Evolutionary conservation across 1,284 basidiomycete genomes (phyloP), one percentile per base, ranked within the genome.

Genomic region (Prillingera fragicola): DNA sequence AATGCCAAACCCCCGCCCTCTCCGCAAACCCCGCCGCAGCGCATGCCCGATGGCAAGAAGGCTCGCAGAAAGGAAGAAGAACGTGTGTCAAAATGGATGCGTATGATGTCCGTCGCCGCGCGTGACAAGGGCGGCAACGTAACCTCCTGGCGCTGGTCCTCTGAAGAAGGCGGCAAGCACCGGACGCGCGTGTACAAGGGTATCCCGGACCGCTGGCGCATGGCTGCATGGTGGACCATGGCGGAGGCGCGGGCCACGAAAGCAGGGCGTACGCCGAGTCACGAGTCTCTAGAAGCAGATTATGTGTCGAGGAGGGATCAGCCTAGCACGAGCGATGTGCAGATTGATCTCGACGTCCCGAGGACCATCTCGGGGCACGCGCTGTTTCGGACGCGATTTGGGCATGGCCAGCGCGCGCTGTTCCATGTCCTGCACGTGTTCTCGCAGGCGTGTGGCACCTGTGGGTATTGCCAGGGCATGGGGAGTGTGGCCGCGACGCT

Each of bases 381-480:
- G 42, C 80, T 91, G 73, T 99, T 98, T 67, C 81, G 84, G 59
- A 99, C 95, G 36, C 79, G 95, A 43, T 99, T 98, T 71, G 95
- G 95, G 35, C 80, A 85, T 51, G 95, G 88, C 8, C 91, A 96
- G 78, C 82, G 91, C 10, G 86, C 86, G 3, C 75, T 96, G 4
- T 98, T 98, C 71, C 89, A 91, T 64, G 90, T 96, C 42, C 76
- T 98, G 18, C 94, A 98, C 67, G 82, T 80, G 33, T 90, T 96
- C 63, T 92, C 90, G 8, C 77, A 94, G 37, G 75, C 78, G 8
- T 96, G 92, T 71, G 68, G 75, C 12, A 76, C 79, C n/a, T 97
- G 95, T 57, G 95, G 91, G 3, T 99, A 99, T 69, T 94, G 94
- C 45, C 95, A 99, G 73, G 94, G 95, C 39, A 99, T 99, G 94